phyloP scores from a whole-genome alignment of 2,329 filamentous ascomycete genomes.

The Coniochaeta ligniaria region DNA sequence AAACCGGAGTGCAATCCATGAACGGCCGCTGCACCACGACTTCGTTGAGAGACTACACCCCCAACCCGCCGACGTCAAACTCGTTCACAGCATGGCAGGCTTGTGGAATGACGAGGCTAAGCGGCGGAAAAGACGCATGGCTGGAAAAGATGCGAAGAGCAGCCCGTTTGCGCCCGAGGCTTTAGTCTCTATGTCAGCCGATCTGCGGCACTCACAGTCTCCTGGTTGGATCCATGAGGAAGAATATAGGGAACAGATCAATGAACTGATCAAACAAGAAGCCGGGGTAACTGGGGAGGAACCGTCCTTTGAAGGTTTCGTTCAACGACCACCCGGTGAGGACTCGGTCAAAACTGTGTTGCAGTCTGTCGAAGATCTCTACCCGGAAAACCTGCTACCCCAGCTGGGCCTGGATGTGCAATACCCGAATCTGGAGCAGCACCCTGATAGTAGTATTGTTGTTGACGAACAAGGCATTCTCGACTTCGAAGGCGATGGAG shows the following conservation, averaged over 20 bases:
- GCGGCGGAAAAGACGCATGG: conserved; percentile 67
- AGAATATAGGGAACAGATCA: conserved; percentile 64
- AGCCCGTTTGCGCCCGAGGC: conserved; percentile 77
- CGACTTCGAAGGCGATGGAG: conserved; percentile 21
- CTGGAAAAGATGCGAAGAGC: conserved; percentile 37
- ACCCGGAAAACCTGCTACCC: conserved; percentile 56
- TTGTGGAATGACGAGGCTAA: conserved; percentile 87
- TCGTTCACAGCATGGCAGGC: conserved; percentile 87
- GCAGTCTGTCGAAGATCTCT: conserved; percentile 83
- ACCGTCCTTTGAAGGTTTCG: conserved; percentile 59
- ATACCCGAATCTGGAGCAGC: conserved; percentile 17
- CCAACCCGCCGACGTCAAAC: conserved; percentile 60
- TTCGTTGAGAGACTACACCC: conserved; percentile 69
- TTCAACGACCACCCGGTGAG: conserved; percentile 45
- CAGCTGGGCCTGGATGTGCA: conserved; percentile 32
- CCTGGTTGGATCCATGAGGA: conserved; percentile 91
- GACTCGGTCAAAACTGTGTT: conserved; percentile 65
- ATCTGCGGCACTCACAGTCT: conserved; percentile 62
- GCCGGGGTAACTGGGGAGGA: conserved; percentile 32
- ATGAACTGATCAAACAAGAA: conserved; percentile 60
- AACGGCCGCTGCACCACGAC: conserved; percentile 77
- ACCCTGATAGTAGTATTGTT: conserved; percentile 39
- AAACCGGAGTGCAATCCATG: conserved; percentile 69
- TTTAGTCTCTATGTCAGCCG: conserved; percentile 82
- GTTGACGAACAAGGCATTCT: conserved; percentile 59